Conservation (phyloP, 148 eudicot species). For the Spergularia bocconei region DNA sequence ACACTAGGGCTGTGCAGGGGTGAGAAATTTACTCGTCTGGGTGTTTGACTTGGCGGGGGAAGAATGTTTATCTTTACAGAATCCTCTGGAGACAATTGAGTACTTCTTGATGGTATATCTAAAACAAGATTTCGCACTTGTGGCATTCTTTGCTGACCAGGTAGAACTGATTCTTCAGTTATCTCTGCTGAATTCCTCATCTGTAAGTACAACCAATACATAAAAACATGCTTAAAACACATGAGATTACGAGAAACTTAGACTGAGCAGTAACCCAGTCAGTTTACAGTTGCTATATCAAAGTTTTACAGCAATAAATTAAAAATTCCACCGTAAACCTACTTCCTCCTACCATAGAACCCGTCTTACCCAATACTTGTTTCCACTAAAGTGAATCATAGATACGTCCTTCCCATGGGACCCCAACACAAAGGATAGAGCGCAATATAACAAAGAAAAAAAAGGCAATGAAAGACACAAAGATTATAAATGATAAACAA, state of each 20-base stretch:
- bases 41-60: slow-evolving; percentile 53
- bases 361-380: neutral
- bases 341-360: neutral
- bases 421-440: no score
- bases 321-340: neutral
- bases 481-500: neutral
- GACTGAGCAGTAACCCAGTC: neutral
- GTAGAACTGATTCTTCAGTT: slow-evolving; percentile 46
- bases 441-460: no score
- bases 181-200: slow-evolving; percentile 62
- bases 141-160: slow-evolving; percentile 29
- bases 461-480: neutral
- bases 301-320: neutral
- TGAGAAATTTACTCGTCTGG: slow-evolving; percentile 69
- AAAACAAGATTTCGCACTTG: slow-evolving; percentile 37
- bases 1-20: slow-evolving; percentile 62
- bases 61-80: slow-evolving; percentile 57
- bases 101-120: slow-evolving; percentile 47
- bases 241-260: neutral
- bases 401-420: no score
- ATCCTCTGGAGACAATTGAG: slow-evolving; percentile 43
- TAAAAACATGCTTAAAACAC: neutral
- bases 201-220: slow-evolving; percentile 28
- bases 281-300: neutral
- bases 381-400: neutral